Conservation (phyloP, 2,329 filamentous ascomycete genomes). For the Fusarium humuli region DNA sequence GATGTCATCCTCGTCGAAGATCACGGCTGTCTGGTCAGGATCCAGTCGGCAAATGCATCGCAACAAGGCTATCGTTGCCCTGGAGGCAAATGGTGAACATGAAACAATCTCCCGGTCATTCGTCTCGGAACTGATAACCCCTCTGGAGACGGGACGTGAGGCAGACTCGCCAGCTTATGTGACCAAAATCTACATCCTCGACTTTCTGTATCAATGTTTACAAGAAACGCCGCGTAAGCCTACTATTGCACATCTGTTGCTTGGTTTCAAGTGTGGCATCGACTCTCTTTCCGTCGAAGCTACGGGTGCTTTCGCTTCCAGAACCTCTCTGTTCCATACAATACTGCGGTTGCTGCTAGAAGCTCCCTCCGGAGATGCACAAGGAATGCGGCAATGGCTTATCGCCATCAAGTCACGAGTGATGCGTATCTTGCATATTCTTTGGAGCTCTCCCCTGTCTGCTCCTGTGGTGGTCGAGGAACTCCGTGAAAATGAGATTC, state of each 20-base stretch:
- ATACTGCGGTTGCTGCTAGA: conserved; percentile 78
- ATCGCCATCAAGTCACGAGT: conserved; percentile 75
- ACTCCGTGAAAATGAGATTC: conserved; percentile 80
- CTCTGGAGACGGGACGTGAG: conserved; percentile 79
- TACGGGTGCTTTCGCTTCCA: conserved; percentile 76
- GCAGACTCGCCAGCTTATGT: conserved; percentile 78
- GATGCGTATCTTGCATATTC: conserved; percentile 78
- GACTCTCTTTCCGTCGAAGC: conserved; percentile 75
- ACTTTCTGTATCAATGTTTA: conserved; percentile 86
- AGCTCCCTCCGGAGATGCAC: conserved; percentile 73
- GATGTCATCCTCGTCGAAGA: conserved; percentile 83
- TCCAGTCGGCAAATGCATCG: conserved; percentile 72
- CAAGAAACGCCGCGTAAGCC: conserved; percentile 79
- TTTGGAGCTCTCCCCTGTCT: conserved; percentile 88
- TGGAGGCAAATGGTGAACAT: conserved; percentile 83
- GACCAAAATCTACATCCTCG: conserved; percentile 85
- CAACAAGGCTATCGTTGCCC: conserved; percentile 87
- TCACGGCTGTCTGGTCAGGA: conserved; percentile 76
- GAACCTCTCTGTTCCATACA: conserved; percentile 84
- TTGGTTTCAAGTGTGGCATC: conserved; percentile 85
- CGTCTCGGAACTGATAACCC: conserved; percentile 73
- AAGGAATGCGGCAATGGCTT: conserved; percentile 74
- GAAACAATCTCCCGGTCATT: conserved; percentile 83
- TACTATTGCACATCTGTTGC: conserved; percentile 88
- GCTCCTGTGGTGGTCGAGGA: conserved; percentile 79